Evolutionary conservation across 345 rosid genomes (phyloP), one percentile per base, ranked within the genome.

Genomic region (Viola odorata): DNA sequence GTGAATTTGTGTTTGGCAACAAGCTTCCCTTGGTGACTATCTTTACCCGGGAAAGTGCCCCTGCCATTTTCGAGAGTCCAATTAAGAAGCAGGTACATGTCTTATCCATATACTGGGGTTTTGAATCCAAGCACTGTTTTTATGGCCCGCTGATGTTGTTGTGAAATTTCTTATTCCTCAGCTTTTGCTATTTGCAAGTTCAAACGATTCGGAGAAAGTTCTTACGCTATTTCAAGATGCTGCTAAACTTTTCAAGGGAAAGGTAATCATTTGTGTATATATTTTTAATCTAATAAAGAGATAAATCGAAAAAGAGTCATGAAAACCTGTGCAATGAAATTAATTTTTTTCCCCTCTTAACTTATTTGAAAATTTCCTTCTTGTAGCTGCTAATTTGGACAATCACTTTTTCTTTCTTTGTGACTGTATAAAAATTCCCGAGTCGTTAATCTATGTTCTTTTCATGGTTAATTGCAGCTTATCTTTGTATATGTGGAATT

Each of bases 231-330:
- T 91, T 70, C 72, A 85, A 72, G 97, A 91, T 66, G 88, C 91
- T 56, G 91, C 99, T 12, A 95, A 85, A 73, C 54, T 67, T 44
- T 91, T 95, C 71, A 91, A 95, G 75, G 99, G 96, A 75, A 88
- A 95, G 88, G 99, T 95, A 85, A 70, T 47, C 10, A 4, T 9
- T 4, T 9, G 13, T 68, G 32, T 23, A 23, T 23, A 23, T 23
- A 23, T 23, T 23, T 23, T 23, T 23, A 23, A 23, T 23, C 32
- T 23, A 23, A 11, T 23, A 23, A 11, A 5, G 12, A 47, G 13
- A 47, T 47, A 7, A n/a, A 9, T 47, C 50, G 5, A 7, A 4
- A 8, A n/a, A 47, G 12, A 47, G 8, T 9, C 50, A 47, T 7
- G 50, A 11, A 47, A 47, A 47, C 50, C 3, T 47, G 0, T 42